A percentile compares a stretch with the other conserved stretches of the same genome.
Evolutionary conservation across 352 stramenopile genomes (phyloP).

Genomic region (Phytophthora quininea): DNA sequence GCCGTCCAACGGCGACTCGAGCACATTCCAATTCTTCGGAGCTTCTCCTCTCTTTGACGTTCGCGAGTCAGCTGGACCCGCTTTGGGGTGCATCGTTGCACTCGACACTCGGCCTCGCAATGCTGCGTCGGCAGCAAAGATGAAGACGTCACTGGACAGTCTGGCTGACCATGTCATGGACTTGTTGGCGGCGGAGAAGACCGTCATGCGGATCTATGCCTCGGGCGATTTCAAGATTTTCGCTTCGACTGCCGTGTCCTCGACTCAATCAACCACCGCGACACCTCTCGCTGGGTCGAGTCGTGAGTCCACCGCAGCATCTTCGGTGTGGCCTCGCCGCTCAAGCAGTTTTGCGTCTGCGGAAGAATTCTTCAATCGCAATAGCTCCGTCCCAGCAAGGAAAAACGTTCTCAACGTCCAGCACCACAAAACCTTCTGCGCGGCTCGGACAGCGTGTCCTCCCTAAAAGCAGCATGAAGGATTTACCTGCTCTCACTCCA

Average conservation of each 20-base stretch:
- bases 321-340: slow-evolving; percentile 15
- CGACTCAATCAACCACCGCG: slow-evolving; percentile 4
- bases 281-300: slow-evolving; percentile 43
- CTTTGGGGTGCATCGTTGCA: slow-evolving; percentile 66
- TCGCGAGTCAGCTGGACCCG: slow-evolving; percentile 28
- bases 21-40: slow-evolving; percentile 68
- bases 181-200: slow-evolving; percentile 59
- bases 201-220: slow-evolving; percentile 61
- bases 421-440: slow-evolving; percentile 1
- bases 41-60: slow-evolving; percentile 57
- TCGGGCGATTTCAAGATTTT: slow-evolving; percentile 76
- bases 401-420: slow-evolving; percentile 15
- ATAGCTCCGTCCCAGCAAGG: slow-evolving; percentile 7
- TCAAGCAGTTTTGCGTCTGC: slow-evolving; percentile 52
- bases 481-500: slow-evolving; percentile 17
- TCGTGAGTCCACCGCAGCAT: slow-evolving; percentile 27
- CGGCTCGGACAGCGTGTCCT: slow-evolving; percentile 18
- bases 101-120: slow-evolving; percentile 57
- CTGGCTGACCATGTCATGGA: slow-evolving; percentile 68
- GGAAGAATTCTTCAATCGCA: slow-evolving; percentile 42
- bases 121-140: slow-evolving; percentile 40
- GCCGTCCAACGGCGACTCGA: slow-evolving; percentile 11
- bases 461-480: slow-evolving; percentile 33
- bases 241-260: slow-evolving; percentile 36
- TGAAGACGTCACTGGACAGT: slow-evolving; percentile 67